Percentiles rank a stretch among this genome's conserved stretches.
Conservation (phyloP, 148 eudicot genomes). For the Mesembryanthemum crystallinum region DNA sequence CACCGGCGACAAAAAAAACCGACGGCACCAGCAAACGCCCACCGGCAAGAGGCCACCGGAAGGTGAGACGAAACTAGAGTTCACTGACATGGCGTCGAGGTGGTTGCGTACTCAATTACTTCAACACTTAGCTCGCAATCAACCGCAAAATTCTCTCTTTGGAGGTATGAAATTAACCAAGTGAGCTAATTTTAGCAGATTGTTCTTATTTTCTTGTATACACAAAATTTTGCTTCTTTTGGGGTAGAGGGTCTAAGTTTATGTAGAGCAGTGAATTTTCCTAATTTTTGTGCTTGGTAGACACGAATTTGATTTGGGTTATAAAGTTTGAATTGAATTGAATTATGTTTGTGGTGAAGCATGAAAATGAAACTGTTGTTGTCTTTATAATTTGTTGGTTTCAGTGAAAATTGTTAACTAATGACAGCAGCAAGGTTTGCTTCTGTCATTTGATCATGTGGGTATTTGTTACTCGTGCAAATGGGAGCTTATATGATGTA, state of each 20-base stretch:
- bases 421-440: neutral
- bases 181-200: too few relatives aligned
- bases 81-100: neutral
- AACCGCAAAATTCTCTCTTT: neutral
- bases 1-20: too few relatives aligned
- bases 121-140: neutral
- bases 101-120: constrained; percentile 3
- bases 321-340: neutral
- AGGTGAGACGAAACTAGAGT: neutral
- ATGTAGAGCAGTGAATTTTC: too few relatives aligned
- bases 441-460: too few relatives aligned
- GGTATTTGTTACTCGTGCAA: neutral
- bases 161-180: neutral
- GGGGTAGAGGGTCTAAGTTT: neutral
- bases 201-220: neutral
- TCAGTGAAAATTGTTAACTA: neutral
- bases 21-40: too few relatives aligned
- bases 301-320: neutral
- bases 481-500: too few relatives aligned
- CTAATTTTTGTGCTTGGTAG: too few relatives aligned
- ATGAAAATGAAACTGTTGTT: neutral
- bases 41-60: too few relatives aligned
- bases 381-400: neutral
- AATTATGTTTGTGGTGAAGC: neutral
- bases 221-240: neutral